These are phyloP conservation scores for Dictyostelium capitatum DNA, from an alignment of 78 protist species.

Conservation along the genomic window DNA sequence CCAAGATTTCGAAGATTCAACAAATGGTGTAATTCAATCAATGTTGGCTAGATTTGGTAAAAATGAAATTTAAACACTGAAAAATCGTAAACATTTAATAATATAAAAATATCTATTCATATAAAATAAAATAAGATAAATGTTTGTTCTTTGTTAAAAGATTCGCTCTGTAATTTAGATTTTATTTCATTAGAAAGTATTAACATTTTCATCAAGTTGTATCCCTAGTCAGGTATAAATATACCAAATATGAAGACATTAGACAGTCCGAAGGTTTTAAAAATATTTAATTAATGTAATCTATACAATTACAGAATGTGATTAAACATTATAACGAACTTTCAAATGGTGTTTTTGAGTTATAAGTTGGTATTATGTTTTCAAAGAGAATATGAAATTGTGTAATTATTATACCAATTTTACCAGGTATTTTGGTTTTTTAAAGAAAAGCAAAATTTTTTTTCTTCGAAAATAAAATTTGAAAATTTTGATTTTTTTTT, in stretches of 20 bases:
- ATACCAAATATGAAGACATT: slow-evolving; percentile 83
- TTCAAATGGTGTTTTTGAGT: slow-evolving; percentile 69
- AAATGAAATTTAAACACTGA: not conserved
- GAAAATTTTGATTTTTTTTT: too few relatives aligned
- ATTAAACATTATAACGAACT: slow-evolving; percentile 64
- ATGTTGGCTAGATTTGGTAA: slow-evolving; percentile 55
- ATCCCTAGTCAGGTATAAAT: slow-evolving; percentile 85
- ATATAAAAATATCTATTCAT: too few relatives aligned
- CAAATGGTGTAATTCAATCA: slow-evolving; percentile 50
- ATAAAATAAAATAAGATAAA: too few relatives aligned
- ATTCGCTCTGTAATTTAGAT: slow-evolving; percentile 68
- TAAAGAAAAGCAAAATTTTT: too few relatives aligned
- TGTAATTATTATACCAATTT: too few relatives aligned
- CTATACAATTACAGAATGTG: slow-evolving; percentile 59
- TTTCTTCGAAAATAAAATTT: too few relatives aligned
- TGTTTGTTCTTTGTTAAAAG: too few relatives aligned
- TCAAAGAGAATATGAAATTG: too few relatives aligned
- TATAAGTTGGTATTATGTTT: slow-evolving; percentile 89
- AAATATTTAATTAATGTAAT: slow-evolving; percentile 90
- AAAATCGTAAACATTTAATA: too few relatives aligned
- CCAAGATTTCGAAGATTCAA: slow-evolving; percentile 12
- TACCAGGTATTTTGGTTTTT: too few relatives aligned
- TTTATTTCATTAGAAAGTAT: slow-evolving; percentile 89
- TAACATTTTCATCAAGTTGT: slow-evolving; percentile 85
- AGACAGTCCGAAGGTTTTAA: slow-evolving; percentile 90